These are phyloP conservation scores for Sordaria brevicollis DNA, from an alignment of 495 filamentous ascomycete genomes.

Conservation along the genomic window DNA sequence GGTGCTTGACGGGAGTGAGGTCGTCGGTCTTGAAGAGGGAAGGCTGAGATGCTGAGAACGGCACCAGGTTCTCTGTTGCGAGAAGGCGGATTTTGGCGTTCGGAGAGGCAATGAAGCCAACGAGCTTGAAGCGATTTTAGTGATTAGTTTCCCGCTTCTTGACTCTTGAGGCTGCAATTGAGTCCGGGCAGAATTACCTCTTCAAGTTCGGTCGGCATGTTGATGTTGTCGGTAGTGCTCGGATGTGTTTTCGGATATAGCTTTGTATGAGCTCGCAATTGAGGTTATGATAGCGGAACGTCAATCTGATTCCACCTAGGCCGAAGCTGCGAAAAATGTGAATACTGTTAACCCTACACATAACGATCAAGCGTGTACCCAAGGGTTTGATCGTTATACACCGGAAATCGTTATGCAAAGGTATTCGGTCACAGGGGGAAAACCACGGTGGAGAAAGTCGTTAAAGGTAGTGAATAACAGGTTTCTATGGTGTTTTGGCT, in stretches of 20 bases:
- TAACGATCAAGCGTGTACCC: no score
- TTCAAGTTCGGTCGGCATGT: conserved; percentile 75
- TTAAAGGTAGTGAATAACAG: no score
- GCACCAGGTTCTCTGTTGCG: conserved; percentile 79
- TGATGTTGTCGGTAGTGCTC: not conserved
- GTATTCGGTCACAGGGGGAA: no score
- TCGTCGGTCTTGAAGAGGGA: conserved; percentile 73
- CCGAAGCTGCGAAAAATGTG: not conserved
- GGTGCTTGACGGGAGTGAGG: conserved; percentile 69
- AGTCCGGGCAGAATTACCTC: conserved; percentile 42
- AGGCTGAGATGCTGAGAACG: conserved; percentile 69
- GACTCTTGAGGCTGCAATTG: not conserved
- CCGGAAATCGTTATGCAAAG: no score
- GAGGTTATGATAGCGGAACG: not conserved
- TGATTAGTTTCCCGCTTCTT: not conserved
- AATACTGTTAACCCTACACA: no score
- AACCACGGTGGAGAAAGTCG: no score
- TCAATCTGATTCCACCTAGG: not conserved
- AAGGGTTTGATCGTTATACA: no score
- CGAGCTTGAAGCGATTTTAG: conserved; percentile 46
- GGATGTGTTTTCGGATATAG: not conserved
- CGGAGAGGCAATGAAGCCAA: conserved; percentile 83
- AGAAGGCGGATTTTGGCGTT: conserved; percentile 66
- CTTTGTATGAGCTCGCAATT: not conserved
- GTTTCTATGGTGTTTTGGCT: no score